phyloP scores from a whole-genome alignment of 2,329 filamentous ascomycete species.

The Sporothrix euskadiensis region DNA sequence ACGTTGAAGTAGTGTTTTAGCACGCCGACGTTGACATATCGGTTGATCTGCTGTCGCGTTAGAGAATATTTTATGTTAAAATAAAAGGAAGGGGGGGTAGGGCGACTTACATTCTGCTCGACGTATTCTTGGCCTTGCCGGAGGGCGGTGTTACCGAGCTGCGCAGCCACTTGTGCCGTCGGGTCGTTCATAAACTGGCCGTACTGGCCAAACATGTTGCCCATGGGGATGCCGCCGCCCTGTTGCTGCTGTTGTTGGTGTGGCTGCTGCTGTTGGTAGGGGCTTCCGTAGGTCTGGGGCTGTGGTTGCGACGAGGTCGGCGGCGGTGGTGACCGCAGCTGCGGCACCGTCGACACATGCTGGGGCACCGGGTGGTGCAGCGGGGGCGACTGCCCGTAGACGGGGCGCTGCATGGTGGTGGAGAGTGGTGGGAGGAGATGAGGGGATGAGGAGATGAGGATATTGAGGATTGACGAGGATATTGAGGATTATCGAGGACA shows the following conservation, averaged over 20 bases:
- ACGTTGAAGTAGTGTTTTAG: constrained; percentile 99
- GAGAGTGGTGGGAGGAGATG: neutral
- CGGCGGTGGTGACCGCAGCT: constrained; percentile 89
- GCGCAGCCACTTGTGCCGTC: constrained; percentile 89
- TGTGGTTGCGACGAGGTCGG: constrained; percentile 70
- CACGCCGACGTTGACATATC: constrained; percentile 83
- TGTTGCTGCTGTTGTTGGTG: constrained; percentile 53
- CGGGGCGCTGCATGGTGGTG: constrained; percentile 76
- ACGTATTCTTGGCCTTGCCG: constrained; percentile 90
- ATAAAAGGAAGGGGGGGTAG: neutral
- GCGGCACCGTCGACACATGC: constrained; percentile 96
- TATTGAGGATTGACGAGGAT: too few relatives aligned
- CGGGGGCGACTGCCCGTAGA: constrained; percentile 85
- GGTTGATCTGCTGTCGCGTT: constrained; percentile 48
- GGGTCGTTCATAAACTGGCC: constrained; percentile 95
- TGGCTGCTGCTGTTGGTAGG: constrained; percentile 70
- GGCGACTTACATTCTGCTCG: constrained; percentile 77
- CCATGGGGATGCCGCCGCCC: constrained; percentile 47
- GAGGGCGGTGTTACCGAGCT: constrained; percentile 89
- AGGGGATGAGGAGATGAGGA: too few relatives aligned
- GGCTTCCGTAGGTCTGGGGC: constrained; percentile 63
- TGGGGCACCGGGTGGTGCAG: constrained; percentile 97
- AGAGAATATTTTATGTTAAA: neutral
- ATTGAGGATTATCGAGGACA: too few relatives aligned
- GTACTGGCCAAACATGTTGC: constrained; percentile 69